Evolutionary conservation across 441 rosid genomes (phyloP).

Genomic region (Iberis amara): DNA sequence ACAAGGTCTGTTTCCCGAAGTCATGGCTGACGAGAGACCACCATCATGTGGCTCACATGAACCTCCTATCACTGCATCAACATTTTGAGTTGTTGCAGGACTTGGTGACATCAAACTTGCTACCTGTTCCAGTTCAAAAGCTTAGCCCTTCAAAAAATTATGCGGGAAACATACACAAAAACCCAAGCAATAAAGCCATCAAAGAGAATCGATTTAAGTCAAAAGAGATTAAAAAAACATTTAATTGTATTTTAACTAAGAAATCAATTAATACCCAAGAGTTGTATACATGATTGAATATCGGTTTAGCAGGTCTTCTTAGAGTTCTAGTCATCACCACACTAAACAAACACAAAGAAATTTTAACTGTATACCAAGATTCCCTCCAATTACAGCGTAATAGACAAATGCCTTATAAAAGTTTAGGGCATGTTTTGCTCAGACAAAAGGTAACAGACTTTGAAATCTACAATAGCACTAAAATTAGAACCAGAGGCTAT

Average conservation of each 20-base stretch:
- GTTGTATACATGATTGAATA: slow-evolving; percentile 6
- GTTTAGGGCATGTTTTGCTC: slow-evolving; percentile 6
- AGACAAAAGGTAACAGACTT: neutral
- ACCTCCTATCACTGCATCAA: slow-evolving; percentile 35
- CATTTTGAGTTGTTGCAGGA: slow-evolving; percentile 37
- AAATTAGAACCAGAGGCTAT: slow-evolving; percentile 5
- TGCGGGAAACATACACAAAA: slow-evolving; percentile 1
- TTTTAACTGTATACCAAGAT: slow-evolving; percentile 1
- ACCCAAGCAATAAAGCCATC: no score
- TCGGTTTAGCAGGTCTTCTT: slow-evolving; percentile 1
- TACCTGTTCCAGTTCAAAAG: slow-evolving; percentile 37
- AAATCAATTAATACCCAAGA: slow-evolving; percentile 12
- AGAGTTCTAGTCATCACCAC: slow-evolving; percentile 12
- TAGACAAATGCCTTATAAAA: neutral
- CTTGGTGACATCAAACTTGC: slow-evolving; percentile 37
- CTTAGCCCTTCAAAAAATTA: slow-evolving; percentile 28
- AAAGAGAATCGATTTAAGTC: no score
- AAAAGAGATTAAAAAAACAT: neutral
- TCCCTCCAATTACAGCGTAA: slow-evolving; percentile 1
- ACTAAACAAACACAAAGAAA: slow-evolving; percentile 10
- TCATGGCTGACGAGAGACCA: slow-evolving; percentile 34
- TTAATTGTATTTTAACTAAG: slow-evolving; percentile 2
- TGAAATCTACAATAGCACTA: slow-evolving; percentile 7
- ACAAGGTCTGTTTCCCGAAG: slow-evolving; percentile 34
- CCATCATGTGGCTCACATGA: slow-evolving; percentile 37